Evolutionary conservation across 2,329 filamentous ascomycete genomes (phyloP).

Genomic region (Basipetospora chlamydospora): DNA sequence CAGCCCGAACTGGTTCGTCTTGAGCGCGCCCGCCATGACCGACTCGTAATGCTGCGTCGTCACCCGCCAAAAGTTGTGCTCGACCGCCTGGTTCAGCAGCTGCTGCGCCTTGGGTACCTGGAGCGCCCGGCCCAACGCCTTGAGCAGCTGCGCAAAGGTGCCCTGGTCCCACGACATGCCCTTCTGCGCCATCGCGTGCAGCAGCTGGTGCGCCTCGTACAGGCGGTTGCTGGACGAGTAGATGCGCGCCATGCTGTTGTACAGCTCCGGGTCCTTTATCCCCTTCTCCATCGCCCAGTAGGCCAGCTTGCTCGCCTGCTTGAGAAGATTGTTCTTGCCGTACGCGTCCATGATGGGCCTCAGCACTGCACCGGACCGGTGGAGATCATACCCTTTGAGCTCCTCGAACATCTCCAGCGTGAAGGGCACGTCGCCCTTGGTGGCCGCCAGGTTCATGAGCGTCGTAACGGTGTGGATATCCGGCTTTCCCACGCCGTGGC

Average conservation of each 20-base stretch:
- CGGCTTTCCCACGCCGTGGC: constrained; percentile 36
- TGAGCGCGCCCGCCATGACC: constrained; percentile 20
- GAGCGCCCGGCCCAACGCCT: constrained; percentile 31
- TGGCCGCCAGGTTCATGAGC: constrained; percentile 57
- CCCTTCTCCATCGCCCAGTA: constrained; percentile 36
- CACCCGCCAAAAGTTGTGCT: constrained; percentile 37
- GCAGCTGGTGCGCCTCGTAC: constrained; percentile 29
- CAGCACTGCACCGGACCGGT: constrained; percentile 41
- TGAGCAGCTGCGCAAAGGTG: constrained; percentile 35
- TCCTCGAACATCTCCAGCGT: constrained; percentile 50
- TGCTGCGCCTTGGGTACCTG: constrained; percentile 35
- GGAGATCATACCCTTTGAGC: constrained; percentile 38
- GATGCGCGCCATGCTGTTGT: constrained; percentile 63
- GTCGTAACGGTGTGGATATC: constrained; percentile 54
- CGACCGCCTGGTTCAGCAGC: constrained; percentile 28
- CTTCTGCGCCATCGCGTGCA: constrained; percentile 32
- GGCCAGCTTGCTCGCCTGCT: constrained; percentile 23
- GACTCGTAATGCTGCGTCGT: constrained; percentile 12
- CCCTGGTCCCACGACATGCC: constrained; percentile 31
- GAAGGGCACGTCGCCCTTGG: constrained; percentile 57
- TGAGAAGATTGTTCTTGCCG: constrained; percentile 26
- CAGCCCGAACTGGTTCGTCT: constrained; percentile 26
- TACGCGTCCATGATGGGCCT: constrained; percentile 54
- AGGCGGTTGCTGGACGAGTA: constrained; percentile 49
- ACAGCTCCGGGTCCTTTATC: constrained; percentile 46